Percentiles rank a stretch among this genome's conserved stretches.
phyloP scores from a whole-genome alignment of 768 basidiomycete genomes.

The Boletus bicolor region DNA sequence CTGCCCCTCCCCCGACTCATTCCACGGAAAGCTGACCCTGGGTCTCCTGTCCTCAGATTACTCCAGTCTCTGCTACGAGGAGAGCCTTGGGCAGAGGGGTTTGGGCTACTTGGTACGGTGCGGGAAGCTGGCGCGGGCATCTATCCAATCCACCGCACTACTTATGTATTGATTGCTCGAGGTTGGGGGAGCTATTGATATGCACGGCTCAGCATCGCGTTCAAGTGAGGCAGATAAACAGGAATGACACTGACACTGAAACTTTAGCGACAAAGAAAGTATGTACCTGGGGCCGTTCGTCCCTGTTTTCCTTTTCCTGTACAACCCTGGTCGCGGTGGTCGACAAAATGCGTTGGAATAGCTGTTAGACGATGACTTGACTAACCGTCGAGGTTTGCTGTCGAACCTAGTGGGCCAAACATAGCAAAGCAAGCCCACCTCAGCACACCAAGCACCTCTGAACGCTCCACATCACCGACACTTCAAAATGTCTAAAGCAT shows the following conservation, averaged over 20 bases:
- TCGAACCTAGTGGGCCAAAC: conserved; percentile 24
- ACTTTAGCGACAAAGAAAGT: not conserved
- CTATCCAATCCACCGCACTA: conserved; percentile 1
- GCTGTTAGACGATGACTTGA: not conserved
- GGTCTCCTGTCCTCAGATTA: conserved; percentile 38
- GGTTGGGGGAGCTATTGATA: conserved; percentile 7
- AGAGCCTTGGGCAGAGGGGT: conserved; percentile 26
- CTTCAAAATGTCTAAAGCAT: conserved; percentile 81
- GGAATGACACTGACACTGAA: conserved; percentile 14
- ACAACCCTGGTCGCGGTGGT: not conserved
- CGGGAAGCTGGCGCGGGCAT: conserved; percentile 46
- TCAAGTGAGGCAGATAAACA: not conserved
- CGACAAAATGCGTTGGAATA: not conserved
- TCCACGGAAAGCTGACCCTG: conserved; percentile 47
- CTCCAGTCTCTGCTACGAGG: conserved; percentile 44
- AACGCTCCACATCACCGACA: not conserved
- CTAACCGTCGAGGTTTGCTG: not conserved
- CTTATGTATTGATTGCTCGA: conserved; percentile 1
- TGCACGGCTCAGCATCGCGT: conserved; percentile 10
- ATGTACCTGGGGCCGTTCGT: too few relatives aligned
- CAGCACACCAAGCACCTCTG: not conserved
- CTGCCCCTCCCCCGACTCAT: conserved; percentile 37
- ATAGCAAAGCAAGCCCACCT: conserved; percentile 29
- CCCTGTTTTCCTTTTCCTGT: not conserved
- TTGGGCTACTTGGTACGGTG: conserved; percentile 26